Evolutionary conservation across 108 stramenopile species (phyloP).

Genomic region (Parmales sp.): DNA sequence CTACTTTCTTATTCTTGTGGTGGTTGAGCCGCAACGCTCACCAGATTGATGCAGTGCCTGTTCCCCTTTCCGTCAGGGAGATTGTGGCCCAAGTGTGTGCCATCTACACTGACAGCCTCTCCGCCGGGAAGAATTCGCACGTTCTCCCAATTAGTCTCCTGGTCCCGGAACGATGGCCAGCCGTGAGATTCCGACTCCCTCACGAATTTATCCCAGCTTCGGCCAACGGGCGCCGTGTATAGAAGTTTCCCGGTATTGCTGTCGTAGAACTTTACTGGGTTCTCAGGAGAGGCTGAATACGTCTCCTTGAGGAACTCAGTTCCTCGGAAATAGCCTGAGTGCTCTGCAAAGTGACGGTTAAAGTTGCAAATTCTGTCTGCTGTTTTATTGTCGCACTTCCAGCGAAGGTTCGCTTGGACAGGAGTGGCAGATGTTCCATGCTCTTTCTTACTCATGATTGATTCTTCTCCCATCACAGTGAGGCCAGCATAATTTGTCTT

Average conservation of each 20-base stretch:
- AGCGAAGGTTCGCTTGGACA: constrained; percentile 55
- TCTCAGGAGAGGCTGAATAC: constrained; percentile 22
- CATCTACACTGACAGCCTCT: constrained; percentile 71
- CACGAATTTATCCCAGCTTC: constrained; percentile 59
- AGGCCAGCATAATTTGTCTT: constrained; percentile 24
- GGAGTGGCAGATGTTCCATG: constrained; percentile 62
- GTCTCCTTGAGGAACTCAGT: constrained; percentile 56
- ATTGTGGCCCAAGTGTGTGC: constrained; percentile 47
- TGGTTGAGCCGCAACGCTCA: constrained; percentile 66
- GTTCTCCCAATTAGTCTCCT: constrained; percentile 75
- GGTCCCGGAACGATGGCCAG: constrained; percentile 72
- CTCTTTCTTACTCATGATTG: constrained; percentile 43
- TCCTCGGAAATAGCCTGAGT: constrained; percentile 61
- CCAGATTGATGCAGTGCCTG: constrained; percentile 84
- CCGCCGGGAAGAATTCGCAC: constrained; percentile 66
- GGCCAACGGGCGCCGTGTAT: constrained; percentile 60
- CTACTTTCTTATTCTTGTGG: background rate
- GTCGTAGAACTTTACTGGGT: constrained; percentile 65
- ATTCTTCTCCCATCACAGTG: constrained; percentile 37
- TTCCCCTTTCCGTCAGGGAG: constrained; percentile 69
- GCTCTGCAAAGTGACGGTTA: constrained; percentile 80
- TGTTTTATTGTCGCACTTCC: constrained; percentile 49
- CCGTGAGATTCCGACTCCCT: constrained; percentile 53
- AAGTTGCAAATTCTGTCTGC: constrained; percentile 70
- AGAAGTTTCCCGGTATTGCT: constrained; percentile 58